Evolutionary conservation across 176 grass and related monocot genomes (phyloP), one percentile per base, ranked within the genome.

Genomic region (Ensete ventricosum): DNA sequence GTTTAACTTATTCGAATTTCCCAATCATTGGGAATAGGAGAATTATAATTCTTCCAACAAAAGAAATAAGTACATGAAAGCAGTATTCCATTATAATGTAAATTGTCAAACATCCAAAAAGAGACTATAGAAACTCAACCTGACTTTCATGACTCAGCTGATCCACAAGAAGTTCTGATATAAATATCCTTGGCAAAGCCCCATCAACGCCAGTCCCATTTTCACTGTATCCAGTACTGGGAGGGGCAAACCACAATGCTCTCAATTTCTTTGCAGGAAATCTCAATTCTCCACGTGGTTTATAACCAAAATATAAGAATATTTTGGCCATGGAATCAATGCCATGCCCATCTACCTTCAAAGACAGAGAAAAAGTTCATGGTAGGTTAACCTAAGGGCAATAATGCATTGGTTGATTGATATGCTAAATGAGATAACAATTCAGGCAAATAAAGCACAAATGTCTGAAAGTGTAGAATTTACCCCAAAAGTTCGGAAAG

Each of bases 401-500:
- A 43, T 43, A 43, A 43, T 43, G 5, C 34, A 24, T 12, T 80
- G 12, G 1, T 25, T 10, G 64, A 14, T 64, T 50, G 17, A 4
- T 29, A 69, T 50, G 9, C 73, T 26, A 72, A 23, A 55, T 12
- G 57, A 83, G 9, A 67, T 9, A 11, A 48, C 25, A 67, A 67
- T 68, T 68, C 16, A 26, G 66, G 1, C 14, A 43, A 66, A 21
- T 16, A 68, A 55, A 85, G 14, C 55, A 49, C 65, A 65, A 73
- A 53, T 8, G 55, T n/a, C 72, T 59, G 11, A 52, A 34, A 81
- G 19, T 50, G 54, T 54, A 73, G 12, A 22, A 25, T 69, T 82
- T 67, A 93, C 94, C 76, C 90, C 94, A 89, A 93, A 98, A 80
- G 94, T 93, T 55, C 90, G 78, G 85, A 98, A 98, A 73, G 94